These are phyloP conservation scores for Leavenworthia alabamica DNA, from an alignment of 345 rosid species.

Conservation along the genomic window DNA sequence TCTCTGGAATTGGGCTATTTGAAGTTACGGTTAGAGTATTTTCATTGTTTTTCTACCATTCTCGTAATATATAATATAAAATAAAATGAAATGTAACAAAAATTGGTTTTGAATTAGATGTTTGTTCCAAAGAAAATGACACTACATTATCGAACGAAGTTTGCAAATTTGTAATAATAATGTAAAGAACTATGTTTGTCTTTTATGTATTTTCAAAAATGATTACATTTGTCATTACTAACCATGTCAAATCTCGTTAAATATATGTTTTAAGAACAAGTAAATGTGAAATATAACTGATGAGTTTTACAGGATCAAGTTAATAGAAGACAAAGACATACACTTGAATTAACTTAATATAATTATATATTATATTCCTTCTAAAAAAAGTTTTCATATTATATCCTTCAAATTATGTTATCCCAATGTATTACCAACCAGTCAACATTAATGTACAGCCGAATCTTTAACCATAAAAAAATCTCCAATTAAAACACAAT, in stretches of 20 bases:
- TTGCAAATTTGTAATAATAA: constrained; percentile 3
- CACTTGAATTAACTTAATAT: neutral
- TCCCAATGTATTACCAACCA: neutral
- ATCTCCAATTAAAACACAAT: neutral
- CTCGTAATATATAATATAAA: neutral
- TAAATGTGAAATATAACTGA: neutral
- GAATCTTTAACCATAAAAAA: neutral
- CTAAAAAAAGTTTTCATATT: neutral
- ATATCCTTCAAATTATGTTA: neutral
- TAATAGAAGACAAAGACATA: neutral
- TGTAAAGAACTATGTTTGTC: constrained; percentile 27
- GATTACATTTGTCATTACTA: neutral
- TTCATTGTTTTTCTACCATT: constrained; percentile 20
- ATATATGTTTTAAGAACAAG: neutral
- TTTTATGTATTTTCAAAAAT: neutral
- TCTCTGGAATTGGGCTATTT: constrained; percentile 5
- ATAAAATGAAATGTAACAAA: neutral
- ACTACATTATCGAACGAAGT: constrained; percentile 5
- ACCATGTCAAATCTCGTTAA: neutral
- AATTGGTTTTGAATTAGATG: constrained; percentile 12
- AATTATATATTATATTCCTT: neutral
- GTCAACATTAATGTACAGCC: neutral
- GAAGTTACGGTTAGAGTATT: constrained; percentile 8
- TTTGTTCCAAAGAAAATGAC: constrained; percentile 19
- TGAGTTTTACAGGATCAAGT: neutral